Percentiles rank a stretch among this genome's conserved stretches.
These are phyloP conservation scores for Triticum monococcum DNA, from an alignment of 176 grass and related monocot genomes.

Conservation along the genomic window DNA sequence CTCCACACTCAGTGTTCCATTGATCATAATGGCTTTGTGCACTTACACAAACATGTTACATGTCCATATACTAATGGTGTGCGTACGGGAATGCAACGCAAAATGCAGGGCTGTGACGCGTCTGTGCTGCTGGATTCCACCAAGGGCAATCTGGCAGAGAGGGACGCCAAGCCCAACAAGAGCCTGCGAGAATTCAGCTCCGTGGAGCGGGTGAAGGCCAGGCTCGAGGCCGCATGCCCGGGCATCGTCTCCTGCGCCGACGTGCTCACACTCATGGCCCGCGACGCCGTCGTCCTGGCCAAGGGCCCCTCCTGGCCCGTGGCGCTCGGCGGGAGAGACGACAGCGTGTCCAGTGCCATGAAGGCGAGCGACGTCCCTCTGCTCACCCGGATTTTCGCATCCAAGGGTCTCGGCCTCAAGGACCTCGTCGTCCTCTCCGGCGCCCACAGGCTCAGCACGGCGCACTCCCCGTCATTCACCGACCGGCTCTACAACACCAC, in stretches of 20 bases:
- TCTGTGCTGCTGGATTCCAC: slow-evolving; percentile 60
- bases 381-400: slow-evolving; percentile 25
- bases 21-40: too few species aligned
- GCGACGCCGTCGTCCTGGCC: slow-evolving; percentile 59
- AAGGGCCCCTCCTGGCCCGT: slow-evolving; percentile 28
- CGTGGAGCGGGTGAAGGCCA: slow-evolving; percentile 66
- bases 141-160: slow-evolving; percentile 38
- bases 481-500: slow-evolving; percentile 67
- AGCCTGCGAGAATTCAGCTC: slow-evolving; percentile 59
- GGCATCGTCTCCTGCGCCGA: slow-evolving; percentile 71
- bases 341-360: neutral
- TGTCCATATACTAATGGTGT: too few species aligned
- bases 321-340: slow-evolving; percentile 23
- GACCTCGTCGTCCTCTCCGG: slow-evolving; percentile 49
- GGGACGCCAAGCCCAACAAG: slow-evolving; percentile 54
- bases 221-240: slow-evolving; percentile 54
- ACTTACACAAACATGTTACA: too few species aligned
- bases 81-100: too few species aligned
- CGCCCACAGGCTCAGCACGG: slow-evolving; percentile 56
- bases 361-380: slow-evolving; percentile 14
- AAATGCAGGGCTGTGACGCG: slow-evolving; percentile 60
- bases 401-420: slow-evolving; percentile 32
- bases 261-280: slow-evolving; percentile 53
- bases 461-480: slow-evolving; percentile 44
- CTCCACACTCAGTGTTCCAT: neutral